Base-by-base conservation (phyloP, 345 rosid genomes). In the Pelargonium nanum region DNA sequence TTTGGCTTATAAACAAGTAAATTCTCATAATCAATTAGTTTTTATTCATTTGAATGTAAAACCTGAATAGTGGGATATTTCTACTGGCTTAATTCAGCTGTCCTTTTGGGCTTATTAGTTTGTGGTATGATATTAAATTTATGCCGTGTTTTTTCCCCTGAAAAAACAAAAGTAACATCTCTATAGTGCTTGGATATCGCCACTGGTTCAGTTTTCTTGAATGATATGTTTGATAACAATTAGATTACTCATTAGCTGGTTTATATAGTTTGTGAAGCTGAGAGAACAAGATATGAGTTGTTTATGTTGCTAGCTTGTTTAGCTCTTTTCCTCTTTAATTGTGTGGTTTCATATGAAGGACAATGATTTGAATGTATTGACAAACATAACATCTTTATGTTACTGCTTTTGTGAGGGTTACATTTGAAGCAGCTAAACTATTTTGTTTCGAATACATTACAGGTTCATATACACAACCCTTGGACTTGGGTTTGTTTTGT, bases 401-500 rank as follows among this genome's bases (percentile, higher is more conserved):
- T 34, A 15, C 12, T 34, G 45, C 45, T 51, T 17, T 19, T 51
- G 22, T 51, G 12, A n/a, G 54, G 54, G 4, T 17, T 51, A 1
- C 17, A 19, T 17, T 7, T 51, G 20, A 10, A 57, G 53, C 22
- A 24, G 19, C 40, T 67, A 50, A 50, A 17, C 23, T 28, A 19
- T 22, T 65, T 23, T 65, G 7, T 52, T 70, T 56, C 67, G 54
- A 19, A 19, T 69, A 50, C 62, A 58, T 67, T 76, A 68, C 84
- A 93, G 96, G 95, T 89, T 89, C 75, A 83, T 89, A 56, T 89
- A 80, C 79, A 56, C 84, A 26, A 75, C 82, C 72, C 86, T 93
- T 70, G 84, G 87, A 55, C 77, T 80, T 32, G 96, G 97, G 17
- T 69, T 81, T 21, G 24, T 70, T 73, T 72, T 93, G 57, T 84